Evolutionary conservation across 1,284 basidiomycete genomes (phyloP), one percentile per base, ranked within the genome.

Genomic region (Paramarasmius palmivorus): DNA sequence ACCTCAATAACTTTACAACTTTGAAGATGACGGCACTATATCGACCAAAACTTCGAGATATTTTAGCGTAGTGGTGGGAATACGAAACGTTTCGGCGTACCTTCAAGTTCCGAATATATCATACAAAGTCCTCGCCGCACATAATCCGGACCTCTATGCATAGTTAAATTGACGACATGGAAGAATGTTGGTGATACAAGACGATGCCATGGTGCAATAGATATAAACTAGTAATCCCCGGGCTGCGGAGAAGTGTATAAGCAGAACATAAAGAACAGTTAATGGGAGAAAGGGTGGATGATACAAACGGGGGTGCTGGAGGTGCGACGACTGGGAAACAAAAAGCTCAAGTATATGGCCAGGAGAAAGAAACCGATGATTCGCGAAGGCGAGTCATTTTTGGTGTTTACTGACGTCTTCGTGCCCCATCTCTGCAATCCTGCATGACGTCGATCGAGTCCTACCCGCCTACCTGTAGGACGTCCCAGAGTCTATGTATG

Each of bases 171-270:
- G 36, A 22, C 26, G 23, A 29, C 25, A 26, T 22, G 40, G 23
- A 23, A 20, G 7, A 32, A 29, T 46, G 36, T 38, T 50, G 49
- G 40, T 50, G 49, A 50, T 50, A 50, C 49, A 50, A 46, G 46
- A 39, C 41, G 23, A 50, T 50, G 39, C 36, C 39, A 50, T 40
- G 37, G 25, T 50, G 25, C 49, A 50, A 40, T 50, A 50, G 36
- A 50, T 40, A 50, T 49, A 49, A 36, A 36, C 14, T 9, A 14
- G 8, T 20, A 49, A 35, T 37, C 46, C 39, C 37, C 49, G 36
- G 29, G 39, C 36, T 50, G 49, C 35, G 25, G 49, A 40, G 49
- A 40, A 39, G 26, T 38, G 35, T 29, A 26, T 25, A 50, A 50
- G 37, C 26, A 32, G 25, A 39, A 39, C 39, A 50, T 39, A 29